Conservation (phyloP, 2,329 filamentous ascomycete genomes). For the Aspergillus alliaceus region DNA sequence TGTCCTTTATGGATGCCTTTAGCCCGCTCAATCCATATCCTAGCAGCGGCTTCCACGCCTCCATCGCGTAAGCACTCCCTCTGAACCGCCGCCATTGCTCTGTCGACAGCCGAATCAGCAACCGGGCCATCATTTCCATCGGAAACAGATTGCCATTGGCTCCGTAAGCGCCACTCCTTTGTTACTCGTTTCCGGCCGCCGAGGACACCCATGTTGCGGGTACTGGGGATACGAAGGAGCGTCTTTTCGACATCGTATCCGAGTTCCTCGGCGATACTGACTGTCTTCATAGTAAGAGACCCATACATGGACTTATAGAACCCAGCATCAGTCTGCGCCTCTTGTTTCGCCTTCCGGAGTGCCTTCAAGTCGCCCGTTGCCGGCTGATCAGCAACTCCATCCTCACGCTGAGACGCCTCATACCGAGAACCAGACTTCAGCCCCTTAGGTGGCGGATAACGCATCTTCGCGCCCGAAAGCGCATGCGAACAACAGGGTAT, state of each 20-base stretch:
- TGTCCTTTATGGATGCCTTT: constrained; percentile 48
- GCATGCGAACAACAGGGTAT: constrained; percentile 96
- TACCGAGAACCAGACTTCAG: constrained; percentile 31
- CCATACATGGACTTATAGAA: constrained; percentile 71
- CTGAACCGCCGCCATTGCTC: constrained; percentile 62
- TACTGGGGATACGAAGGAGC: constrained; percentile 87
- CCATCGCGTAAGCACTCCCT: constrained; percentile 49
- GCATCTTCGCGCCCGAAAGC: constrained; percentile 71
- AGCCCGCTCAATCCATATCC: constrained; percentile 54
- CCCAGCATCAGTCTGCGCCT: constrained; percentile 29
- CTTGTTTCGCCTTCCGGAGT: constrained; percentile 37
- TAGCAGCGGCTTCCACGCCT: constrained; percentile 45
- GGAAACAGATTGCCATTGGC: background rate
- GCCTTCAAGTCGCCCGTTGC: constrained; percentile 42
- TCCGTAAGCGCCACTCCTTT: constrained; percentile 31
- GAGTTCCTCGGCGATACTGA: constrained; percentile 66
- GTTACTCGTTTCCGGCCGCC: constrained; percentile 53
- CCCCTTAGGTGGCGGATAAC: constrained; percentile 48
- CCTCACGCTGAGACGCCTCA: background rate
- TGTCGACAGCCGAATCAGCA: constrained; percentile 54
- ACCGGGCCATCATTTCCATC: background rate
- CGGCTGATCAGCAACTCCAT: constrained; percentile 20
- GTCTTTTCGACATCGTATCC: constrained; percentile 79
- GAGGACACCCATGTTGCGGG: constrained; percentile 78
- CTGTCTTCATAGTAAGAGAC: constrained; percentile 77